Evolutionary conservation across 2,329 filamentous ascomycete genomes (phyloP), one percentile per base, ranked within the genome.

Genomic region (Xylaria sp.): DNA sequence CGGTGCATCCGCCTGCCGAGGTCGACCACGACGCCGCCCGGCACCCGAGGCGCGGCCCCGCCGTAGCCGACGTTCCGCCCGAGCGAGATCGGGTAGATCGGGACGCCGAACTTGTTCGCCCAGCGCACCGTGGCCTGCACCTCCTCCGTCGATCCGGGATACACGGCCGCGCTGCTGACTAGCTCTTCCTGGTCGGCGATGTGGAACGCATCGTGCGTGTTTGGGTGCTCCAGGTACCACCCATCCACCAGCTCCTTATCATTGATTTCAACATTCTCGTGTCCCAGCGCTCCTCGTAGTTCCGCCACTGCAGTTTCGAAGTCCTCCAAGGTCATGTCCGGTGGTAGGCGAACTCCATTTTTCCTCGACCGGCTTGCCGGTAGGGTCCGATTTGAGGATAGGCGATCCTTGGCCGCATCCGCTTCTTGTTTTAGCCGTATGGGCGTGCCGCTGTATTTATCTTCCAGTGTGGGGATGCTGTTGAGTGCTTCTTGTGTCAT

Each of bases 51-150:
- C 1, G 75, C 74, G 0, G 75, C 72, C 8, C 75, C 74, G 17
- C 75, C 74, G 48, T 78, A 78, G 11, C 75, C 75, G 16, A 76
- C 58, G 46, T 77, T 77, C 4, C 73, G 64, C 1, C 71, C 71
- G 54, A 73, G 67, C 1, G 70, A 73, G 52, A 71, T 72, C 7
- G 72, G 70, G 56, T 70, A 74, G 48, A 72, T 63, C 11, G 72
- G 71, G 39, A 73, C 68, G 26, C 64, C 47, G 45, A 68, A 60
- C 40, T 70, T 49, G 68, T 78, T 66, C 65, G 73, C 44, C 61
- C 61, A 63, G 8, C 59, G 61, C 44, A 63, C 56, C 67, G 61
- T 57, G 1, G 45, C 34, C 38, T 65, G 61, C 21, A 65, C 60
- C 40, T 63, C 58, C 20, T 71, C 70, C 0, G 74, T 75, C 2